phyloP scores from a whole-genome alignment of 176 grass and related monocot genomes.

The Leersia perrieri region DNA sequence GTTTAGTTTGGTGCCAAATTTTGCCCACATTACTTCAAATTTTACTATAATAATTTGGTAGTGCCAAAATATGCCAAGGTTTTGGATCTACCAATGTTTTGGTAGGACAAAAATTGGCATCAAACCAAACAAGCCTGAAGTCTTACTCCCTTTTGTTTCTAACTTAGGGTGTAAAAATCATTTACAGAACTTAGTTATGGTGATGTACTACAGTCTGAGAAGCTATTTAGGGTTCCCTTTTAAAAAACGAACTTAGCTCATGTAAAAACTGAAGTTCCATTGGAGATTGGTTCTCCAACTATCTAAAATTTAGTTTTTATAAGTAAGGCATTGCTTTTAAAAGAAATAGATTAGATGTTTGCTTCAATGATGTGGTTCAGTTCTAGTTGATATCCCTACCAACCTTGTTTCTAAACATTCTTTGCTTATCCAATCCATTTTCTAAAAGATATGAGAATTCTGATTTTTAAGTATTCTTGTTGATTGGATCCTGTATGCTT shows the following conservation, averaged over 20 bases:
- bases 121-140: too few species aligned
- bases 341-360: background rate
- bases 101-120: too few species aligned
- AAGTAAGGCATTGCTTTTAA: background rate
- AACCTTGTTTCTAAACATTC: slow-evolving; percentile 11
- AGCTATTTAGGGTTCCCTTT: background rate
- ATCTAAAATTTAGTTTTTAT: background rate
- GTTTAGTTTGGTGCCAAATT: too few species aligned
- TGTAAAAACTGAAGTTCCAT: background rate
- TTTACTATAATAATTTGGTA: too few species aligned
- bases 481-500: slow-evolving; percentile 5
- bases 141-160: slow-evolving; percentile 26
- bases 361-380: background rate
- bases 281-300: too few species aligned
- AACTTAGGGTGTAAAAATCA: slow-evolving; percentile 86
- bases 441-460: background rate
- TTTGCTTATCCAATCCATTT: background rate
- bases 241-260: background rate
- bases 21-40: too few species aligned
- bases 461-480: background rate
- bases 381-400: background rate
- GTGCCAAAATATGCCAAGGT: too few species aligned
- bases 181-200: slow-evolving; percentile 90
- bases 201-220: background rate
- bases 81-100: too few species aligned